Base-by-base conservation (phyloP, 139 green algal species). In the Gonium pectorale region DNA sequence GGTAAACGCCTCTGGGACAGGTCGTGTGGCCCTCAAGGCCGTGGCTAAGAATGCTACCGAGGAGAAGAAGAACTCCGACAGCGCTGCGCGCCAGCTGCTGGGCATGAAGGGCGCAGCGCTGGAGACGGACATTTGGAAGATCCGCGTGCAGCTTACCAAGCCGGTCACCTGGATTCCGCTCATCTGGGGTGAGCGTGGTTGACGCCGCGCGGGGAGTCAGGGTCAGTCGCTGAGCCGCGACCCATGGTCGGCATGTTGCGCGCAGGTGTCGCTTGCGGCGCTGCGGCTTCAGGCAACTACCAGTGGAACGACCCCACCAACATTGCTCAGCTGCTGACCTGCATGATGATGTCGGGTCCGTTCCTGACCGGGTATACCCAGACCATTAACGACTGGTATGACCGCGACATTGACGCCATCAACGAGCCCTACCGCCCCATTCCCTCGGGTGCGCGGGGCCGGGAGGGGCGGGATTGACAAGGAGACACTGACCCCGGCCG, bases 311-410 rank as follows among this genome's bases (percentile, higher is more conserved):
- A 95, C 78, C 89, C 92, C 15, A 70, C 77, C 1, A n/a, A 92
- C 69, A 91, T 97, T 29, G 92, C 89, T 2, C 92, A 97, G 92
- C 93, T 95, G 46, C 67, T 97, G 44, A 86, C 93, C 0, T 99
- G 96, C 91, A 99, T 99, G 95, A 81, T 96, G 74, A 96, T 99
- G 92, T 96, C 93, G 11, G 97, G 97, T 0, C 97, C 97, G 6
- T 93, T 98, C 80, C 94, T 99, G 38, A 99, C 97, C 0, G 97
- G 97, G n/a, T 99, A 97, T 92, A 99, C 97, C 0, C 97, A 98
- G 90, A 99, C 97, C 60, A 99, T 99, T 89, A 99, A 99, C 82
- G 97, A 99, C 91, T 99, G 93, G 89, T 99, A 99, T 79, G 97
- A 99, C 91, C 86, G 95, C 3, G 97, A 99, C 37, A 98, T 99